Evolutionary conservation across 768 basidiomycete genomes (phyloP).

Genomic region (Boletales sp.): DNA sequence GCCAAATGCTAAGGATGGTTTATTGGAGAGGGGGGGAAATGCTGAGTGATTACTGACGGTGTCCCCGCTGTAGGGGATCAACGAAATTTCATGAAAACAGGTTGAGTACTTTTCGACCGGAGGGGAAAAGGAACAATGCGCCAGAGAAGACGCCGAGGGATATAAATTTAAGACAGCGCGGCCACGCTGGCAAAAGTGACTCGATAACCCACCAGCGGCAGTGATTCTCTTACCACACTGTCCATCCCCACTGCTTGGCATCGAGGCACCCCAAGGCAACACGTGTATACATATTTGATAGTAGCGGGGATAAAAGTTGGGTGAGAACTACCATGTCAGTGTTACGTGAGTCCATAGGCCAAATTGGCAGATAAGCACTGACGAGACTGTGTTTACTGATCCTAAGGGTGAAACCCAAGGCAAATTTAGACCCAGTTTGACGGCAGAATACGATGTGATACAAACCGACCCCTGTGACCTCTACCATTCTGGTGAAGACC

Average conservation of each 20-base stretch:
- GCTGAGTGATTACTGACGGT: neutral
- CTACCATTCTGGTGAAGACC: neutral
- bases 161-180: constrained; percentile 17
- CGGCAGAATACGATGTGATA: neutral
- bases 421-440: neutral
- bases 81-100: constrained; percentile 14
- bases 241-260: constrained; percentile 17
- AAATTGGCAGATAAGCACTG: constrained; percentile 13
- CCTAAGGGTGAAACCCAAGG: neutral
- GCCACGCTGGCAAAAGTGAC: constrained; percentile 6
- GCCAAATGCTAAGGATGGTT: neutral
- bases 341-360: constrained; percentile 17
- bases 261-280: constrained; percentile 7
- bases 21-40: neutral
- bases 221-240: constrained; percentile 11
- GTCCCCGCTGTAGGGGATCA: constrained; percentile 8
- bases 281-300: constrained; percentile 18
- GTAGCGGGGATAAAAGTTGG: constrained; percentile 11
- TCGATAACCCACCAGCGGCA: constrained; percentile 5
- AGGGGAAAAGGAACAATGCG: constrained; percentile 1
- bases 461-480: neutral
- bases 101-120: neutral
- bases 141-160: constrained; percentile 3
- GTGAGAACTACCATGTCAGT: constrained; percentile 15
- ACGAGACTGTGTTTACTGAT: too few species aligned